Percentiles rank a stretch among this genome's conserved stretches.
These are phyloP conservation scores for Nevesoporus exiguus DNA, from an alignment of 768 basidiomycete species.

Conservation along the genomic window DNA sequence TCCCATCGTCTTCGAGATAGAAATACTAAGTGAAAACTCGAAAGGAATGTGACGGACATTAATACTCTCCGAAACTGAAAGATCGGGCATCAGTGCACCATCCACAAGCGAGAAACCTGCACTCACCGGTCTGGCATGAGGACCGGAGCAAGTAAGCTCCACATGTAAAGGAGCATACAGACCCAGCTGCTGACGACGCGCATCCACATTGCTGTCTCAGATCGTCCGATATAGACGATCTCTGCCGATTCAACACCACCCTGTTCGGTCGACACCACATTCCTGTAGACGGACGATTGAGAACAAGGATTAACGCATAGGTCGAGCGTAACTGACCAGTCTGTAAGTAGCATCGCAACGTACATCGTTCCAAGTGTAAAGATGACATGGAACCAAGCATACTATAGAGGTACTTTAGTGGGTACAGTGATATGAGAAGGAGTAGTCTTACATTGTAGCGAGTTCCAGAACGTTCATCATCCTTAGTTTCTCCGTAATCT, in stretches of 20 bases:
- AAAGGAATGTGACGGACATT: not conserved
- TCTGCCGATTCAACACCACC: constrained; percentile 51
- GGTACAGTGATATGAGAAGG: not conserved
- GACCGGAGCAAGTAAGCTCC: constrained; percentile 87
- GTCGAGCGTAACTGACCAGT: constrained; percentile 69
- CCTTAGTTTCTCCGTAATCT: constrained; percentile 66
- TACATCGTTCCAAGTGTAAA: constrained; percentile 97
- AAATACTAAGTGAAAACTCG: constrained; percentile 2
- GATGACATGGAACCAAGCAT: constrained; percentile 98
- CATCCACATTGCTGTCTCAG: constrained; percentile 99
- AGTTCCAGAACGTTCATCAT: constrained; percentile 92
- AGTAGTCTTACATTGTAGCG: constrained; percentile 78
- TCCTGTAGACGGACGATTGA: constrained; percentile 44
- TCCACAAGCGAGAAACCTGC: not conserved
- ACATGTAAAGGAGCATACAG: constrained; percentile 79
- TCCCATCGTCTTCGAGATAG: not conserved
- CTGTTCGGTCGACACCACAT: constrained; percentile 60
- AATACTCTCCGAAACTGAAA: constrained; percentile 27
- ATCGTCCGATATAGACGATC: constrained; percentile 90
- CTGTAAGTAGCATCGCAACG: constrained; percentile 93
- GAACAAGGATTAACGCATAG: not conserved
- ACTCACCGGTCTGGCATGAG: constrained; percentile 86
- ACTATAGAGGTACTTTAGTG: constrained; percentile 45
- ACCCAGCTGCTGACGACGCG: constrained; percentile 94
- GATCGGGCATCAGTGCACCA: not conserved